These are phyloP conservation scores for Coix lacrymajobi DNA, from an alignment of 176 grass and related monocot genomes.

Conservation along the genomic window DNA sequence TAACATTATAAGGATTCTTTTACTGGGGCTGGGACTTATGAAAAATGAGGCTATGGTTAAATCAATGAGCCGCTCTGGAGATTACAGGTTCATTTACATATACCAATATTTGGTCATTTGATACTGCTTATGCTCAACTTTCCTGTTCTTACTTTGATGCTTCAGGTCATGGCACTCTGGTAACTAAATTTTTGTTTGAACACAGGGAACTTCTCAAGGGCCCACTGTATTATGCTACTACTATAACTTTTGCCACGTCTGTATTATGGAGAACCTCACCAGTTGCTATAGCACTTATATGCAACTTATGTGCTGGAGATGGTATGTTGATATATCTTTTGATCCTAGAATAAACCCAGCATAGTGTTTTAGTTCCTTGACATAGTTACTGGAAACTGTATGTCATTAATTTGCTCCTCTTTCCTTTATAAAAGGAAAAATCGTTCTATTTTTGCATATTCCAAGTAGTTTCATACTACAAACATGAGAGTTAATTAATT, in stretches of 20 bases:
- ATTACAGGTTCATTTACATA: conserved; percentile 53
- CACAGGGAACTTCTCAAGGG: conserved; percentile 93
- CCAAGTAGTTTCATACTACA: not conserved
- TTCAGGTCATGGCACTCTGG: not conserved
- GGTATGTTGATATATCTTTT: conserved; percentile 33
- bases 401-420: not conserved
- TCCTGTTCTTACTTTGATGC: not conserved
- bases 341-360: not conserved
- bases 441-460: not conserved
- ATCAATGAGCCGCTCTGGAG: conserved; percentile 78
- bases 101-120: not conserved
- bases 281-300: conserved; percentile 76
- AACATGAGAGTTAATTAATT: not conserved
- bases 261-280: conserved; percentile 82
- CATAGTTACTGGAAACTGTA: not conserved
- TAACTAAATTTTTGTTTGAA: conserved; percentile 19
- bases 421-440: not conserved
- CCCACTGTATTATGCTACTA: conserved; percentile 80
- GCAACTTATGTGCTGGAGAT: conserved; percentile 95
- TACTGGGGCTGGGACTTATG: conserved; percentile 59
- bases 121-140: not conserved
- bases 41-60: conserved; percentile 94
- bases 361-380: not conserved
- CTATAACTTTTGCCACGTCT: conserved; percentile 70
- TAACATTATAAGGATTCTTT: conserved; percentile 84